Conservation (phyloP, 805 yeast genomes). For the Gaillardinia entomophila region DNA sequence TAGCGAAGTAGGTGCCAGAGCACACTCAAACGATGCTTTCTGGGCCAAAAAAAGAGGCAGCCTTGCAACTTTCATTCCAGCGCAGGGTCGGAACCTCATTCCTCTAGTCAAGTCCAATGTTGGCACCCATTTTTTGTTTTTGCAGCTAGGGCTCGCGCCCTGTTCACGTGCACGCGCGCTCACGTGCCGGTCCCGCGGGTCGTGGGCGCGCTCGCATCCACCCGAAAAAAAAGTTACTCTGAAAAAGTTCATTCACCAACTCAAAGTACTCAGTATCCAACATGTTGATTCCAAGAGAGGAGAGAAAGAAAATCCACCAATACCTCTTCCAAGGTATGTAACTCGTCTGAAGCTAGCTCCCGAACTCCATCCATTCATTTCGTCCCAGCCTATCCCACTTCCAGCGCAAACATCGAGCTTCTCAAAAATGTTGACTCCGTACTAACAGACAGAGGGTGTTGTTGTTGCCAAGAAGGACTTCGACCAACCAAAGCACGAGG, state of each 20-base stretch:
- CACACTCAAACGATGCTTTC: no score
- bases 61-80: no score
- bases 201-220: background rate
- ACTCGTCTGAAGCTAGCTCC: no score
- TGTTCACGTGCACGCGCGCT: background rate
- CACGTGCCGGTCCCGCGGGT: background rate
- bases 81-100: no score
- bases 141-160: background rate
- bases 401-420: no score
- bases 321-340: slow-evolving; percentile 98
- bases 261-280: slow-evolving; percentile 11
- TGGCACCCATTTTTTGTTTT: no score
- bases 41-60: no score
- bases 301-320: slow-evolving; percentile 98
- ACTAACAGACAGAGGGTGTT: slow-evolving; percentile 95
- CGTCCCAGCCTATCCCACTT: no score
- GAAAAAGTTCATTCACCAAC: background rate
- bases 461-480: slow-evolving; percentile 99
- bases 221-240: background rate
- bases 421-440: no score
- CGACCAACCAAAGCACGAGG: slow-evolving; percentile 97
- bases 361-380: no score
- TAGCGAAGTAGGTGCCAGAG: no score
- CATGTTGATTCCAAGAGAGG: slow-evolving; percentile 99
- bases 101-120: no score